These are phyloP conservation scores for Fraxinus albicans DNA, from an alignment of 305 asterid genomes.

Conservation along the genomic window DNA sequence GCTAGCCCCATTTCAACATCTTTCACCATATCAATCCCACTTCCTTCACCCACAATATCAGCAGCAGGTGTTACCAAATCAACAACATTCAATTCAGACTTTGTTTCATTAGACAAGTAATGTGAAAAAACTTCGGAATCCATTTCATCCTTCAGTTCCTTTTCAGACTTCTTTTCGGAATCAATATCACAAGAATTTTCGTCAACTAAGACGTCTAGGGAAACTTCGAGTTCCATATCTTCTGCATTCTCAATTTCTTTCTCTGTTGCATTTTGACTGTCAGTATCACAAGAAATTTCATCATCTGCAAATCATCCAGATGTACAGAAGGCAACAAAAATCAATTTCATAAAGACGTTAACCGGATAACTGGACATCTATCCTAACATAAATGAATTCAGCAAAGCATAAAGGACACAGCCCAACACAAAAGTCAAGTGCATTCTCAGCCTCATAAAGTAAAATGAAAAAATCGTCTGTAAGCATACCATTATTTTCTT, in stretches of 20 bases:
- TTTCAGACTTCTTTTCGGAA: not conserved
- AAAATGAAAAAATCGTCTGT: not conserved
- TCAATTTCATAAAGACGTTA: not conserved
- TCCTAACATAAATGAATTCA: not conserved
- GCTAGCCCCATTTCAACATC: not conserved
- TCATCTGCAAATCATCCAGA: conserved; percentile 9
- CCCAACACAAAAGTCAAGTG: not conserved
- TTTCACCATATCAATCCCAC: not conserved
- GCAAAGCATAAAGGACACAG: not conserved
- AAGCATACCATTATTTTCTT: conserved; percentile 27
- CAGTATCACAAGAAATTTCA: not conserved
- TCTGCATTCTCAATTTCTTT: not conserved
- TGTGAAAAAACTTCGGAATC: conserved; percentile 7
- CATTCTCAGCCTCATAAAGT: not conserved
- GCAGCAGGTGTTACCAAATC: not conserved
- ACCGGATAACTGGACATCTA: not conserved
- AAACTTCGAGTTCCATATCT: conserved; percentile 1
- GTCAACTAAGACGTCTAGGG: not conserved
- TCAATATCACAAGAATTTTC: not conserved
- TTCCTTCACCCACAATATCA: conserved; percentile 2
- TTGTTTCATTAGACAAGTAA: not conserved
- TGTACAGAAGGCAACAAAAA: not conserved
- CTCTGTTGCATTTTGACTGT: conserved; percentile 5
- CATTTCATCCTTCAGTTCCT: not conserved
- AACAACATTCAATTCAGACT: not conserved